Conservation (phyloP, 805 yeast species). For the Blastobotrys americana region DNA sequence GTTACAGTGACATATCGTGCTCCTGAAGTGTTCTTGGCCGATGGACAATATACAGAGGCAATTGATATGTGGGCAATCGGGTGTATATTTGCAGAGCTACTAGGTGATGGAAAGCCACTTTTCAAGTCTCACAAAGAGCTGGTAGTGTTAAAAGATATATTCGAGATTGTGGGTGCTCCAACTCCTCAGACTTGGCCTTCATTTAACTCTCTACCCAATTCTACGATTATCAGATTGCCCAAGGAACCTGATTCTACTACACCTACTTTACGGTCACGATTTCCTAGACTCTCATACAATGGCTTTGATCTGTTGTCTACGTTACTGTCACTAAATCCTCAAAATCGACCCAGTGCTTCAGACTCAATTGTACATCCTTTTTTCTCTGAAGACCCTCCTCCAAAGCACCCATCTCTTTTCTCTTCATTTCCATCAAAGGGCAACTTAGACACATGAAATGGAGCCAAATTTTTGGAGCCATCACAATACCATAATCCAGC, state of each 20-base stretch:
- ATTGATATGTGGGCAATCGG: constrained; percentile 56
- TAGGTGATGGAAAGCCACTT: constrained; percentile 36
- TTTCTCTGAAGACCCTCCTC: constrained; percentile 38
- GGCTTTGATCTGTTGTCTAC: constrained; percentile 33
- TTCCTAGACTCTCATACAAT: constrained; percentile 15
- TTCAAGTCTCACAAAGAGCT: constrained; percentile 41
- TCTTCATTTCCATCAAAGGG: constrained; percentile 24
- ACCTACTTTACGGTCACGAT: constrained; percentile 22
- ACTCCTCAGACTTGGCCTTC: constrained; percentile 41
- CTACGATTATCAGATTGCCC: constrained; percentile 76
- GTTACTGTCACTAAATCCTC: constrained; percentile 39
- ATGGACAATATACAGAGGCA: constrained; percentile 29
- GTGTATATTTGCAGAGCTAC: constrained; percentile 48
- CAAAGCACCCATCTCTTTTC: constrained; percentile 26
- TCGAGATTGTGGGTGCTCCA: constrained; percentile 42
- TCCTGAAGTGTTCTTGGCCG: constrained; percentile 36
- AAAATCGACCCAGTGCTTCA: constrained; percentile 36
- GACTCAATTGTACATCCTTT: constrained; percentile 41
- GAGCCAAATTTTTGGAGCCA: no score
- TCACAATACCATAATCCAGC: no score
- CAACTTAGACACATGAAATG: constrained; percentile 3
- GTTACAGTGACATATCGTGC: constrained; percentile 46
- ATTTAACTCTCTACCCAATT: constrained; percentile 73
- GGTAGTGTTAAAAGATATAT: constrained; percentile 38
- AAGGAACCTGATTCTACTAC: not conserved